Base-by-base conservation (phyloP, 176 grass and related monocot genomes). In the Paspalum notatum region DNA sequence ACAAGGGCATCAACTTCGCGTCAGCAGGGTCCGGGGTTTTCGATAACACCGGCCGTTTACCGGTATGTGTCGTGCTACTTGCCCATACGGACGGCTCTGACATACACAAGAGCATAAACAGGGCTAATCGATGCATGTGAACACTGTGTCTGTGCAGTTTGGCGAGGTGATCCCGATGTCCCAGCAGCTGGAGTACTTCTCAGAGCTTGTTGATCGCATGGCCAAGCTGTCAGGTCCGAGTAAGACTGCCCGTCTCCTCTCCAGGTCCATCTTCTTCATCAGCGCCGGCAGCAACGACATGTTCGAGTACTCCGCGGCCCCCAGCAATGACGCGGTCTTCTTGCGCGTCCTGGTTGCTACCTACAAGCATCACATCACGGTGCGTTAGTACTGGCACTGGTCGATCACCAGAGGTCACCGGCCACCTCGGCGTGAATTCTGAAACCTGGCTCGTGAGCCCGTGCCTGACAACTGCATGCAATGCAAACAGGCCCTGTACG, bases 21-120 rank as follows among this genome's bases (percentile, higher is more conserved):
- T 98, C 95, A 37, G 92, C 62, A 70, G 95, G 92, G 79, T 98
- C 95, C 63, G 95, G 95, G 47, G 75, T 94, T 65, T 24, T 48
- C 7, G 39, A 82, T 12, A 13, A 49, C 3, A 95, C 90, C n/a
- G 88, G 87, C 25, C 68, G 25, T 44, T 11, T 18, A 20, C 37
- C 9, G 61, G 88, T 93, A 85, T 49, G 26, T 9, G 54, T n/a
- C 53, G 8, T 47, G 3, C 43, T 50, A 13, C 21, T 71, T 16
- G n/a, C n/a, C 39, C 20, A 46, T 44, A 47, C 43, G 25, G 3
- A 14, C 25, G 15, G 5, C 4, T 43, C n/a, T 3, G 39, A 12
- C 7, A 39, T 9, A 13, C n/a, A 14, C 8, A 16, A 72, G 27
- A 7, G 4, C 0, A 22, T 0, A n/a, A 1, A 20, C 21, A 32